Evolutionary conservation across 208 protist genomes (phyloP), one percentile per base, ranked within the genome.

Genomic region (Acanthamoeba royreba): DNA sequence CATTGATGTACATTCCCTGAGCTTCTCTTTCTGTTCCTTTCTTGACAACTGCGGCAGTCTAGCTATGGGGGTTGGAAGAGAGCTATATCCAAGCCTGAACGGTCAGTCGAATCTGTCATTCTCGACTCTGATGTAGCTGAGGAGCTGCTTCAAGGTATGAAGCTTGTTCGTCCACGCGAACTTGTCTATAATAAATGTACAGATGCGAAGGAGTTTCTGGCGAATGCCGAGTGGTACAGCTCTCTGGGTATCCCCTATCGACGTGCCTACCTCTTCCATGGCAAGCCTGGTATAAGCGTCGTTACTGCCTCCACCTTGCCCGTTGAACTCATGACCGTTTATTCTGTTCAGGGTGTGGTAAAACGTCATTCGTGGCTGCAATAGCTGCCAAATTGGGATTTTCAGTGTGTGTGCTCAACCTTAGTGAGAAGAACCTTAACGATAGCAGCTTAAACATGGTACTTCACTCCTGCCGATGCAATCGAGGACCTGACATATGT

Each of bases 241-340:
- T 94, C 98, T n/a, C 96, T 98, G 11, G 98, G 98, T 33, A 98
- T 99, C 43, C 98, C 98, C 15, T 99, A 99, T 95, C 97, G 98
- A 42, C 96, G 98, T 45, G 98, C 98, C 33, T 99, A 99, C 94
- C 95, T 99, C 9, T 94, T 99, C 19, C 97, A 99, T 94, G 98
- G 98, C 8, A 98, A 98, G 45, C 98, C 98, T 11, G 98, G 98
- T 89, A 63, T 0, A 40, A 49, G 11, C 28, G 8, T 17, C 45
- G 13, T 43, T 86, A 11, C 79, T 3, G 1, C n/a, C 45, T 4
- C n/a, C 9, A 38, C 25, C 66, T 79, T 79, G 13, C 5, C 40
- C 5, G 3, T 74, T 74, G 2, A 0, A 45, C 0, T 13, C 19
- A 77, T 22, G 0, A 45, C 35, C n/a, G 46, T 7, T 4, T 52